Conservation (phyloP, 2,329 filamentous ascomycete genomes). For the Fusarium coicis region DNA sequence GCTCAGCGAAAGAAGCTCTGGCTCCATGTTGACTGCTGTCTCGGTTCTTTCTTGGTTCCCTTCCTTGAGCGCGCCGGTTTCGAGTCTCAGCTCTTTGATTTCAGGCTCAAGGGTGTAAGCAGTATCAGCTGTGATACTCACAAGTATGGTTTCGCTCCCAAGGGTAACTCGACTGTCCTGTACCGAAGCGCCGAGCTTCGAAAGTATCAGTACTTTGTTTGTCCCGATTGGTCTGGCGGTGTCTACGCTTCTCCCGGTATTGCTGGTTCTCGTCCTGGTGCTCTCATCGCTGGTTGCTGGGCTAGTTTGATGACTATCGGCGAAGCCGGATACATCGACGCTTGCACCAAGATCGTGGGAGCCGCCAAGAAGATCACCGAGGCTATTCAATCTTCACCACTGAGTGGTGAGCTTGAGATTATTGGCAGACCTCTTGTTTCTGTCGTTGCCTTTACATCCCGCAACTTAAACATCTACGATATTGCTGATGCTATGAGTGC, state of each 20-base stretch:
- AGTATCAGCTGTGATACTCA: conserved; percentile 97
- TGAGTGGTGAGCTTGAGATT: conserved; percentile 79
- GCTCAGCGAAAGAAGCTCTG: conserved; percentile 83
- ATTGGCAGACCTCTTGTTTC: conserved; percentile 88
- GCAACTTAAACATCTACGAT: conserved; percentile 91
- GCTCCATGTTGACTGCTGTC: conserved; percentile 96
- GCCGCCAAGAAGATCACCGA: conserved; percentile 84
- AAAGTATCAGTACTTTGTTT: conserved; percentile 95
- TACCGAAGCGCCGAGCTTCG: conserved; percentile 85
- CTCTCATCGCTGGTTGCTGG: conserved; percentile 97
- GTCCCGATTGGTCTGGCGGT: conserved; percentile 92
- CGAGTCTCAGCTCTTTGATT: conserved; percentile 88
- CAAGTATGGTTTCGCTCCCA: conserved; percentile 98
- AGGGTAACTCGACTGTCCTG: conserved; percentile 92
- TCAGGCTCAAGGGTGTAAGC: conserved; percentile 92
- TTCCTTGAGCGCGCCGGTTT: conserved; percentile 95
- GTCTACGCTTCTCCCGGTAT: conserved; percentile 95
- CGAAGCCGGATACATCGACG: conserved; percentile 86
- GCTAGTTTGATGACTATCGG: conserved; percentile 89
- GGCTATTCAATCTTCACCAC: conserved; percentile 76
- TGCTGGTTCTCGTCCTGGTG: conserved; percentile 90
- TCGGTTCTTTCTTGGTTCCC: conserved; percentile 94
- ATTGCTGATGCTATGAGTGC: conserved; percentile 87
- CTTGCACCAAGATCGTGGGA: conserved; percentile 89
- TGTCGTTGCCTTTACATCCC: conserved; percentile 88